Evolutionary conservation across 2,329 filamentous ascomycete genomes (phyloP).

Genomic region (Penicillium sp.): DNA sequence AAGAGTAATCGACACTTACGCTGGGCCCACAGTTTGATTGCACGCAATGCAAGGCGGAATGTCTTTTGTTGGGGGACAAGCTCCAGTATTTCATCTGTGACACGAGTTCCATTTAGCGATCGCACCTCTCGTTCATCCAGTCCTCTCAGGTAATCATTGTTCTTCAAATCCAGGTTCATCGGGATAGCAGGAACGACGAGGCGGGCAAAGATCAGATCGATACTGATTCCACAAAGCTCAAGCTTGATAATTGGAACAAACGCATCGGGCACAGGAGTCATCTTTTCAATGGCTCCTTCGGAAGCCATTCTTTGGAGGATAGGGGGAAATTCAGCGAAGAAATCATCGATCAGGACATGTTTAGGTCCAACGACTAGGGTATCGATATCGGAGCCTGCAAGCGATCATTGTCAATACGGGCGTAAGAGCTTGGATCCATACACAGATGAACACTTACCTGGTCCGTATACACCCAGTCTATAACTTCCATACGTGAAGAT

Average conservation of each 20-base stretch:
- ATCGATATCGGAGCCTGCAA: constrained; percentile 87
- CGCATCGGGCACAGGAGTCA: constrained; percentile 82
- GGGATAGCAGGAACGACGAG: constrained; percentile 72
- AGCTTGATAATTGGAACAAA: constrained; percentile 98
- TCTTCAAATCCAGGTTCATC: constrained; percentile 71
- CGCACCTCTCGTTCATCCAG: constrained; percentile 83
- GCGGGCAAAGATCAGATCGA: constrained; percentile 87
- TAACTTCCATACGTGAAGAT: constrained; percentile 97
- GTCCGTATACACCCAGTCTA: constrained; percentile 87
- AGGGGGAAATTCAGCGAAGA: constrained; percentile 84
- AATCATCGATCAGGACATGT: constrained; percentile 84
- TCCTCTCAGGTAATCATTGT: constrained; percentile 80
- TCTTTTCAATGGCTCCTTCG: constrained; percentile 75
- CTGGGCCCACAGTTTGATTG: constrained; percentile 96
- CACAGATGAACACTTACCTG: constrained; percentile 50
- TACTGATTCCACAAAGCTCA: constrained; percentile 84
- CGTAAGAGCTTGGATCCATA: not conserved
- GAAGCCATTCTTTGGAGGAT: constrained; percentile 75
- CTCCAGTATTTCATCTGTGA: constrained; percentile 87
- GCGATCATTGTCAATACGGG: not conserved
- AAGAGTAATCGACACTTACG: constrained; percentile 41
- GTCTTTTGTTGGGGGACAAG: constrained; percentile 86
- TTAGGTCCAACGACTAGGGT: constrained; percentile 89
- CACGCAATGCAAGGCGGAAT: constrained; percentile 83
- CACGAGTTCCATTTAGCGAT: constrained; percentile 89